Evolutionary conservation across 2,329 filamentous ascomycete species (phyloP).

Genomic region (Claviceps sp.): DNA sequence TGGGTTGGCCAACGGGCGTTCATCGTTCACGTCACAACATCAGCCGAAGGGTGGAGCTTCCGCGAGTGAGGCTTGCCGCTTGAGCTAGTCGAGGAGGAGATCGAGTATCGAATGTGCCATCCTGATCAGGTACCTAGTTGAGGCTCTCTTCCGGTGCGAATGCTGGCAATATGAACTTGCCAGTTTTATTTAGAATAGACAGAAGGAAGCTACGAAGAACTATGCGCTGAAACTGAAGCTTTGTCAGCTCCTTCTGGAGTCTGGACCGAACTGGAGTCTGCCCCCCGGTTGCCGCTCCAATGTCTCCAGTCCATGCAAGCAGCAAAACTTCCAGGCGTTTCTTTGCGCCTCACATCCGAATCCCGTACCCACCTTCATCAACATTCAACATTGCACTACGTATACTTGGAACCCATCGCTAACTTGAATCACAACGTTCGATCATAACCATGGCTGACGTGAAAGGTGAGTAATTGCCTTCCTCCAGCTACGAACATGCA

Average conservation of each 20-base stretch:
- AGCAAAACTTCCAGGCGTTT: background rate
- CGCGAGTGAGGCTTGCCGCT: no score
- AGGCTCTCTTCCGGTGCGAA: no score
- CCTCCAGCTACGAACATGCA: background rate
- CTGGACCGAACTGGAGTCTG: background rate
- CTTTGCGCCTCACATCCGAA: background rate
- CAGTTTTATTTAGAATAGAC: background rate
- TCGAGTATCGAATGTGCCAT: no score
- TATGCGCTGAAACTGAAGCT: background rate
- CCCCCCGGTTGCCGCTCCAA: background rate
- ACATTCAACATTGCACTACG: background rate
- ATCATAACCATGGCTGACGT: constrained; percentile 1
- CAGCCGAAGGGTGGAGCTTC: no score
- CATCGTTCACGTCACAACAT: no score
- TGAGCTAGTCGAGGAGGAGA: no score
- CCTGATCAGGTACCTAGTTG: no score
- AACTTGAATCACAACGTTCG: background rate
- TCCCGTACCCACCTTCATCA: background rate
- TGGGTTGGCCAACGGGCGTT: background rate
- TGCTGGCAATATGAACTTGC: background rate
- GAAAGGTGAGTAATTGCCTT: background rate
- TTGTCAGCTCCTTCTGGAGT: background rate
- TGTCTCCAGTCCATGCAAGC: background rate
- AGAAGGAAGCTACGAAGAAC: background rate
- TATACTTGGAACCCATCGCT: background rate